Evolutionary conservation across 2,329 filamentous ascomycete species (phyloP), one percentile per base, ranked within the genome.

Genomic region (Monilinia laxa): DNA sequence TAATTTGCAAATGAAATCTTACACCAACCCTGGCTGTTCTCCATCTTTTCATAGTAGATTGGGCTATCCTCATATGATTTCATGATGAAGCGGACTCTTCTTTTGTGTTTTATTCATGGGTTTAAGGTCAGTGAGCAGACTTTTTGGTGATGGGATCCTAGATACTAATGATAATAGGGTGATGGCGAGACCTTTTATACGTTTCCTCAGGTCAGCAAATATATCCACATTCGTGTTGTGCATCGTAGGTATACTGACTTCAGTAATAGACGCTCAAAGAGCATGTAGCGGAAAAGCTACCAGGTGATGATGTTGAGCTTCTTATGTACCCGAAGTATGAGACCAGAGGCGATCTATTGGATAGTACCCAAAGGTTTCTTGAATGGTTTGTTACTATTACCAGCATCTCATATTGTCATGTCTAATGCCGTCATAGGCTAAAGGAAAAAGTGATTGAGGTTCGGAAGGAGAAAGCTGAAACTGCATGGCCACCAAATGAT

Each of bases 51-150:
- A 3, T 31, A 18, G 42, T 62, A 38, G n/a, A 4, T 54, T 54
- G 4, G 45, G 53, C 52, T 6, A 53, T 18, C 23, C 31, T 53
- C 20, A 28, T 45, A 23, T 49, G 42, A 62, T 45, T 52, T 62
- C 14, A 62, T 14, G 59, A 83, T 81, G 80, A 81, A 82, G 77
- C 83, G 83, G 75, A 90, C 88, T 28, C 76, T 92, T 5, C 78
- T 92, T 2, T 81, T 92, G 10, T 90, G 88, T 75, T 92, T 91
- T 75, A 86, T 92, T 60, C 90, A 92, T 76, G 90, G 90, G 57
- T 92, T 92, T 82, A 71, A 89, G 84, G 59, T 62, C 42, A 16
- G 59, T n/a, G 20, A 49, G 10, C 18, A 23, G 28, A 35, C 1
- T 25, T 16, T 2, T 53, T 12, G 20, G 1, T 12, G 4, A 40